phyloP scores from a whole-genome alignment of 148 eudicot species.

The Vaccinium corymbosum region DNA sequence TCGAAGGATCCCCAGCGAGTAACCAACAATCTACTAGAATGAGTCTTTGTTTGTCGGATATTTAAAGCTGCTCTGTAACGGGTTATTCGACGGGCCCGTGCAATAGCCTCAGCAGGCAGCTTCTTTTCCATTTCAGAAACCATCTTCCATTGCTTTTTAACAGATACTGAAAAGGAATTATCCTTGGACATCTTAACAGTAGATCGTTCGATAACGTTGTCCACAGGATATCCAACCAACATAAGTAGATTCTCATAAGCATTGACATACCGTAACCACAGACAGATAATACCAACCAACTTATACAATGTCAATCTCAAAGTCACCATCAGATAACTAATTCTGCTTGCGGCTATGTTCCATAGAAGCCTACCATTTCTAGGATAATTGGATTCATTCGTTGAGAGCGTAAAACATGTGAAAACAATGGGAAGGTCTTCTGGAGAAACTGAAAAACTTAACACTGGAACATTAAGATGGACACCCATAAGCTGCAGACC shows the following conservation, averaged over 20 bases:
- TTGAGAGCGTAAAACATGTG: conserved; percentile 34
- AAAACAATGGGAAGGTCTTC: conserved; percentile 38
- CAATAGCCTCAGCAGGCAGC: conserved; percentile 66
- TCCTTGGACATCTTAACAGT: conserved; percentile 36
- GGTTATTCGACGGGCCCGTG: conserved; percentile 62
- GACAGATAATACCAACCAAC: conserved; percentile 40
- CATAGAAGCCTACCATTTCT: conserved; percentile 81
- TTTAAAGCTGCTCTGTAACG: conserved; percentile 45
- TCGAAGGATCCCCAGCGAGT: conserved; percentile 24
- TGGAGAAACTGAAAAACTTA: conserved; percentile 57
- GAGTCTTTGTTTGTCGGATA: conserved; percentile 22
- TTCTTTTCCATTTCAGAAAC: conserved; percentile 64
- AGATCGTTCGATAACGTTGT: conserved; percentile 27
- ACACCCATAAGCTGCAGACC: conserved; percentile 50
- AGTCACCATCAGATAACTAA: conserved; percentile 38
- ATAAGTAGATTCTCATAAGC: conserved; percentile 53
- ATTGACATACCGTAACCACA: conserved; percentile 57
- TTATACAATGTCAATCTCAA: conserved; percentile 40
- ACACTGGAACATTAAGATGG: conserved; percentile 44
- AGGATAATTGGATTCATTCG: conserved; percentile 27
- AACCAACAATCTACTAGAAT: conserved; percentile 15
- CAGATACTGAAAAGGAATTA: conserved; percentile 25
- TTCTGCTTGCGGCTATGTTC: conserved; percentile 62
- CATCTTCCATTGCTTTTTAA: conserved; percentile 44
- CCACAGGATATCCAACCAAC: conserved; percentile 57